Base-by-base conservation (phyloP, 2,329 filamentous ascomycete species). In the Penicillium janthinellum region DNA sequence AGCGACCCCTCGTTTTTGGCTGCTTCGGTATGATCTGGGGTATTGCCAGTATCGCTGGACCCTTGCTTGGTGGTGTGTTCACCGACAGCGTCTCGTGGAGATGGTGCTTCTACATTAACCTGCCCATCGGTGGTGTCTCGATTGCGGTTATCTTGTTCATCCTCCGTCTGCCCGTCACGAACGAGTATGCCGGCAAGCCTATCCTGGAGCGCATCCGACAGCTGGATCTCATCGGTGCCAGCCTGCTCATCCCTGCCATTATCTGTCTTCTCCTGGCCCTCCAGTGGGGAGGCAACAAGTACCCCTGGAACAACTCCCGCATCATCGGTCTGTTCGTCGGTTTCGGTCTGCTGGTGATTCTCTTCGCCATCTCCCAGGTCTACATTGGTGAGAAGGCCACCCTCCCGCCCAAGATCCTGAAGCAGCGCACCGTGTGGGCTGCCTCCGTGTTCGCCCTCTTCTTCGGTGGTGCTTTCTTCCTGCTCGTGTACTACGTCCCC, bases 11-110 rank as follows among this genome's bases (percentile, higher is more conserved):
- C 3, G 70, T 72, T 15, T 73, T 74, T 39, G 73, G 71, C 6
- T 70, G 85, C 54, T 78, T 86, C 45, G 82, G 82, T 12, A 82
- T 78, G 59, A 83, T 86, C 77, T 87, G 82, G 75, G 85, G 84
- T 17, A 80, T 87, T 54, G 83, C 83, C 1, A 74, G 71, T 4
- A 76, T 79, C 48, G 75, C 75, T 14, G 75, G 75, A 11, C 77
- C 77, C 3, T 69, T 78, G 28, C 69, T 81, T 38, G 79, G 79
- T 34, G 79, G 78, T 14, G 77, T 71, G 6, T 80, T 79, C 57
- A 81, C 77, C 6, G 77, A 79, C 67, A 57, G 73, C 64, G 49
- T 79, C 42, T 66, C 73, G 1, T 77, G 74, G 73, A 59, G 73
- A 35, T 76, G 73, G 71, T 76, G 73, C 12, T 83, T 68, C 73